phyloP scores from a whole-genome alignment of 2,329 filamentous ascomycete species.

The Cladophialophora chaetospira region DNA sequence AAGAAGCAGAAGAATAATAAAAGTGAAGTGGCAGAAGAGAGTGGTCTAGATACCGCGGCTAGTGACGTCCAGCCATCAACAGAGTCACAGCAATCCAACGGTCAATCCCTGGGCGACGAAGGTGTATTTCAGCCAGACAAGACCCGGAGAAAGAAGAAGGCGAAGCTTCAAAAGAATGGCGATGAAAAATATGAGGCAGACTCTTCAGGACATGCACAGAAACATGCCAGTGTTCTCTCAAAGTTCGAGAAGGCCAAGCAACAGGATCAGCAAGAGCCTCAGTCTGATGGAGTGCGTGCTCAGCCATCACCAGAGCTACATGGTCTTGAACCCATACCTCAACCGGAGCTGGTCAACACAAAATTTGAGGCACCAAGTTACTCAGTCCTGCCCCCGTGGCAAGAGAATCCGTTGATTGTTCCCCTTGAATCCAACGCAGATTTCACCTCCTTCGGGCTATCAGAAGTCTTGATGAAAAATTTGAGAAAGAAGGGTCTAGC shows the following conservation, averaged over 20 bases:
- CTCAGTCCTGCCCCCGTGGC: conserved; percentile 78
- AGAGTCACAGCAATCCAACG: background rate
- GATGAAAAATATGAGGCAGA: conserved; percentile 47
- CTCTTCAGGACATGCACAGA: conserved; percentile 19
- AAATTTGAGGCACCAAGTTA: conserved; percentile 66
- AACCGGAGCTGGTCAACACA: conserved; percentile 60
- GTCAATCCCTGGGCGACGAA: background rate
- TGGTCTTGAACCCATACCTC: conserved; percentile 78
- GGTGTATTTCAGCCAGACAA: conserved; percentile 14
- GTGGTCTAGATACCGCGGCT: too few relatives aligned
- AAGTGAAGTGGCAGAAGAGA: too few relatives aligned
- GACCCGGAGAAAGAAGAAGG: background rate
- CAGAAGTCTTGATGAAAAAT: conserved; percentile 59
- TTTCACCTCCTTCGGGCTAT: conserved; percentile 68
- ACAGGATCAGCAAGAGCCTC: conserved; percentile 11
- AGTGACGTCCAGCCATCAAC: background rate
- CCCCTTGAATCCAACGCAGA: conserved; percentile 47
- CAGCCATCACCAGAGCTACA: conserved; percentile 45
- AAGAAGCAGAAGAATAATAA: conserved; percentile 5
- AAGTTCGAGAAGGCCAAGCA: conserved; percentile 35
- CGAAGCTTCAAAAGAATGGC: conserved; percentile 7
- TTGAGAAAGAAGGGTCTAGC: conserved; percentile 70
- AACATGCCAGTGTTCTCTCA: conserved; percentile 35
- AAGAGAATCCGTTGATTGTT: conserved; percentile 62
- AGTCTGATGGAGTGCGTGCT: conserved; percentile 31